Conservation (phyloP, 2,329 filamentous ascomycete genomes). For the Ambrosiella beaveri region DNA sequence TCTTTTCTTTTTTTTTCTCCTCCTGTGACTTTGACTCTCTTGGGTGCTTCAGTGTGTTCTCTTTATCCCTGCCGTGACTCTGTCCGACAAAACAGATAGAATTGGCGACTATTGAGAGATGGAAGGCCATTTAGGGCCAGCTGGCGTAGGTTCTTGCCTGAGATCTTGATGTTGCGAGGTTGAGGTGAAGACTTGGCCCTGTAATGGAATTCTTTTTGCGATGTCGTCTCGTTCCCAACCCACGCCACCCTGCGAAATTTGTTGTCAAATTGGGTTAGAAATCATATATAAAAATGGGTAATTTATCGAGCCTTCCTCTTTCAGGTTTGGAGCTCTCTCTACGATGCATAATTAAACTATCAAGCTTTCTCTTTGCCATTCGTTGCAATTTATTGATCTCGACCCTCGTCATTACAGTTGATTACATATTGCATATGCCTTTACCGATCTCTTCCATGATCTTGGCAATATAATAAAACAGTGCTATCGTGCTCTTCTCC, state of each 20-base stretch:
- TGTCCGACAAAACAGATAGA: background rate
- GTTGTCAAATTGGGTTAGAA: background rate
- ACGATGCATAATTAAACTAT: too few relatives aligned
- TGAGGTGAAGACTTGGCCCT: background rate
- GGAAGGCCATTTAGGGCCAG: background rate
- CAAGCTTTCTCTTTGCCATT: too few relatives aligned
- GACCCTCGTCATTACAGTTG: too few relatives aligned
- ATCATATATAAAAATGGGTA: background rate
- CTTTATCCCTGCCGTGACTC: background rate
- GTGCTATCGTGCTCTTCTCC: too few relatives aligned
- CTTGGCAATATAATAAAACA: too few relatives aligned
- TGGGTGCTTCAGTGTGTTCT: background rate
- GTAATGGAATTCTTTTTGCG: background rate
- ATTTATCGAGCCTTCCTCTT: background rate
- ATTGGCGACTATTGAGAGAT: background rate
- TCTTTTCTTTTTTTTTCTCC: background rate
- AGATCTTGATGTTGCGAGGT: background rate
- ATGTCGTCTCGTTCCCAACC: background rate
- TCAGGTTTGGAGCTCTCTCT: background rate
- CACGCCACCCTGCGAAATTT: background rate
- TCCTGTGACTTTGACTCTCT: background rate
- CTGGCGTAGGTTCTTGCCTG: background rate
- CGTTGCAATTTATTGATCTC: too few relatives aligned
- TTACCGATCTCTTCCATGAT: too few relatives aligned
- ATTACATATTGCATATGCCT: too few relatives aligned